Base-by-base conservation (phyloP, 768 basidiomycete genomes). In the Dendrothele bispora region DNA sequence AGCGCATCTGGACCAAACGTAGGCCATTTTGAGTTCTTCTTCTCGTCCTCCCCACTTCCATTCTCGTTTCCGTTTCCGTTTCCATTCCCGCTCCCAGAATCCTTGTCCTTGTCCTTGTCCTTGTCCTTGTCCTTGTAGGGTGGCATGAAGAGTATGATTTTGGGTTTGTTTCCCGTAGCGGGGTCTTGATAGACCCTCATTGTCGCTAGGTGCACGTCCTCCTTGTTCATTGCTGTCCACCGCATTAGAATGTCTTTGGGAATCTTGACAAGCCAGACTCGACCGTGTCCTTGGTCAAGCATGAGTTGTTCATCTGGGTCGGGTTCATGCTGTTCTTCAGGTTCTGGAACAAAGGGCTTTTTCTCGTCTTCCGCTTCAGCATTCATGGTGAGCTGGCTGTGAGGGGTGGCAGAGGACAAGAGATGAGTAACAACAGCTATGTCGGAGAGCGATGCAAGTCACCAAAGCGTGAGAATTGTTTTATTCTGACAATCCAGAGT, bases 181-280 rank as follows among this genome's bases (percentile, higher is more conserved):
- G 71, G 64, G 35, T 72, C 64, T 40, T 73, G 73, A 67, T 92
- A 95, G 11, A 97, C 83, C 1, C 93, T 83, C 44, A 98, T 78
- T 7, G 85, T 88, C 6, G 91, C 95, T 1, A 97, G 79, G 52
- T 91, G 86, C 3, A 88, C 68, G 52, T 86, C 88, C 48, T 90
- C 88, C 4, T 77, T 76, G 52, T 83, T 73, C 34, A 91, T 78
- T 25, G 80, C 69, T n/a, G 82, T 70, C 94, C 94, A 98, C 27
- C 86, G 78, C 54, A 91, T 86, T 74, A 94, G 80, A 44, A 97
- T 71, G 62, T 87, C 88, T 61, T 86, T 86, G 0, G 93, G 94
- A 36, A 95, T 83, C 90, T 92, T 91, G 59, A 91, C 88, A 35
- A 91, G 73, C 91, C 90, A 94, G 15, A 91, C 85, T 52, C 82